Conservation (phyloP, 768 basidiomycete species). For the Coprinellus micaceus region DNA sequence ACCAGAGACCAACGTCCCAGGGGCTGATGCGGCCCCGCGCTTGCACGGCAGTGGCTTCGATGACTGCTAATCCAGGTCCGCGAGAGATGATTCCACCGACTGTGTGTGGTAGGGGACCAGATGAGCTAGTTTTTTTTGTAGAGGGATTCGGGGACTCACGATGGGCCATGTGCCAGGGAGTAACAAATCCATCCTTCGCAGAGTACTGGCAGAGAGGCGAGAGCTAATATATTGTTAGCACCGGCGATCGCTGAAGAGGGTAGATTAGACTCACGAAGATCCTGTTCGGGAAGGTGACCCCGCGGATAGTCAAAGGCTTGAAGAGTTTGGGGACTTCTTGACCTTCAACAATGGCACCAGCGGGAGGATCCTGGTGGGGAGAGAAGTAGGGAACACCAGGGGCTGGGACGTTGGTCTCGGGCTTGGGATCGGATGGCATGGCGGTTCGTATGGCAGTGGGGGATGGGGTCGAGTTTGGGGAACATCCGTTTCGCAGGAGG, state of each 20-base stretch:
- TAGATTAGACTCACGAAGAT: constrained; percentile 31
- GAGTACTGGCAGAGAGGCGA: constrained; percentile 62
- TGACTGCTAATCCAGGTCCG: constrained; percentile 50
- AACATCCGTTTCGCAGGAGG: no score
- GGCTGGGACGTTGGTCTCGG: not conserved
- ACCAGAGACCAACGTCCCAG: constrained; percentile 59
- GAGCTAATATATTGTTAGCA: constrained; percentile 24
- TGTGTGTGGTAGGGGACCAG: constrained; percentile 13
- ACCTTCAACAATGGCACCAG: constrained; percentile 41
- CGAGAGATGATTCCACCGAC: constrained; percentile 50
- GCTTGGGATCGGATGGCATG: not conserved
- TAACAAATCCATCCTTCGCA: constrained; percentile 46
- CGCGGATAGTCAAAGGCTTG: constrained; percentile 51
- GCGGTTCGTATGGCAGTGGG: not conserved
- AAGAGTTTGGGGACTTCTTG: constrained; percentile 36
- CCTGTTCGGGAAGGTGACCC: constrained; percentile 50
- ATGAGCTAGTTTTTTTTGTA: constrained; percentile 7
- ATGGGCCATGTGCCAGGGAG: constrained; percentile 57
- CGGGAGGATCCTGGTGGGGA: constrained; percentile 39
- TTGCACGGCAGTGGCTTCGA: constrained; percentile 61
- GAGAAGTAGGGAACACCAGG: constrained; percentile 31
- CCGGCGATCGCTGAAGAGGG: not conserved
- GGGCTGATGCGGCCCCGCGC: constrained; percentile 60
- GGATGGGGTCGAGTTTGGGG: no score
- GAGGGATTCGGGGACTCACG: constrained; percentile 39